phyloP scores from a whole-genome alignment of 352 stramenopile species.

The Phytopythium vexans region DNA sequence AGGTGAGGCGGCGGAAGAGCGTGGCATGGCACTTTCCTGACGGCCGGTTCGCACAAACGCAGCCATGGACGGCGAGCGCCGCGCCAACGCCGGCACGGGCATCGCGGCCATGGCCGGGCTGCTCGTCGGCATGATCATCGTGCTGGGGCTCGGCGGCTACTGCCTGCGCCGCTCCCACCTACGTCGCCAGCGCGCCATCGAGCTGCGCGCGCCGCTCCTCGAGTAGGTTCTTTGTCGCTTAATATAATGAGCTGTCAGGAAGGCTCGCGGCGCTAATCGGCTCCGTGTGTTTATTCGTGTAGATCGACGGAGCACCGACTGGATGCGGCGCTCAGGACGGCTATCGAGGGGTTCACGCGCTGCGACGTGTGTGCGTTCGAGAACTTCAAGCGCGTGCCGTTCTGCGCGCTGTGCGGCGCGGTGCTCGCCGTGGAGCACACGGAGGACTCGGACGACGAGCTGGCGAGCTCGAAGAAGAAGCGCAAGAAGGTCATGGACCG shows the following conservation, averaged over 20 bases:
- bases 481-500: slow-evolving; percentile 1
- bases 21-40: slow-evolving; percentile 24
- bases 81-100: too few species aligned
- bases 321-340: slow-evolving; percentile 21
- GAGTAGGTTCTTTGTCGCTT: slow-evolving; percentile 7
- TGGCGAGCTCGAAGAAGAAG: too few species aligned
- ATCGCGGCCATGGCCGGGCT: slow-evolving; percentile 17
- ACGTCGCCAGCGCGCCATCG: slow-evolving; percentile 10
- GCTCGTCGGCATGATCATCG: slow-evolving; percentile 9
- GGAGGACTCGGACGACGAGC: slow-evolving; percentile 1
- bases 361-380: slow-evolving; percentile 31
- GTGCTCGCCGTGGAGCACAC: slow-evolving; percentile 1
- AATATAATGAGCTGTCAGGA: neutral
- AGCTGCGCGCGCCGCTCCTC: slow-evolving; percentile 17
- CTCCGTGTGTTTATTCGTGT: neutral
- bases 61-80: too few species aligned
- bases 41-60: neutral
- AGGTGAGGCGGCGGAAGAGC: slow-evolving; percentile 23
- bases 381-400: slow-evolving; percentile 31
- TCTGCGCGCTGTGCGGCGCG: slow-evolving; percentile 26
- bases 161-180: slow-evolving; percentile 6
- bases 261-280: slow-evolving; percentile 1
- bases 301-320: slow-evolving; percentile 17
- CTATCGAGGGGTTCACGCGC: slow-evolving; percentile 22
- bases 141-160: too few species aligned